phyloP scores from a whole-genome alignment of 2,329 filamentous ascomycete genomes.

The Claviceps lovelessii region DNA sequence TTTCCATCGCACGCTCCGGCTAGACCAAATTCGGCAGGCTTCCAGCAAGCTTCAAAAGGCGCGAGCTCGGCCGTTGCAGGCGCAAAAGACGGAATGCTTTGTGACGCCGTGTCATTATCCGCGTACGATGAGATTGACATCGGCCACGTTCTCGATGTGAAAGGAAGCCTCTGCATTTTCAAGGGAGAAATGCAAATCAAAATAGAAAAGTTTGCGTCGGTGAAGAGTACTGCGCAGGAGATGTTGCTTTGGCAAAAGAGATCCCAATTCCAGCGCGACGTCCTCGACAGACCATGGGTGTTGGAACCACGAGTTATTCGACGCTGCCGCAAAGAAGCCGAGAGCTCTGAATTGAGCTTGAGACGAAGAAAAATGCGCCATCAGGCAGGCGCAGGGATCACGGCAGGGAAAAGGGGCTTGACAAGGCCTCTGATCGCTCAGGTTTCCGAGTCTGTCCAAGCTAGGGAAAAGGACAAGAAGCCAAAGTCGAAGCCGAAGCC shows the following conservation, averaged over 20 bases:
- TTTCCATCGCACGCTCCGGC: conserved; percentile 1
- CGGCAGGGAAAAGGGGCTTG: background rate
- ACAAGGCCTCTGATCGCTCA: background rate
- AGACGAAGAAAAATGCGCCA: conserved; percentile 14
- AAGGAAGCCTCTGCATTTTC: conserved; percentile 35
- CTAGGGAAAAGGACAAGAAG: conserved; percentile 3
- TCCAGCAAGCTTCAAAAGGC: background rate
- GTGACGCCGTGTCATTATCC: conserved; percentile 1
- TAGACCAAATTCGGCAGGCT: background rate
- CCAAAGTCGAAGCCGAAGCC: background rate
- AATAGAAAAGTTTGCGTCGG: conserved; percentile 32
- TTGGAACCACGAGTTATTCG: conserved; percentile 34
- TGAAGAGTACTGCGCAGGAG: conserved; percentile 42
- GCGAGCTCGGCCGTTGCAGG: background rate
- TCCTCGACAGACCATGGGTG: conserved; percentile 41
- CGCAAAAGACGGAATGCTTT: background rate
- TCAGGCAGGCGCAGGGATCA: conserved; percentile 7
- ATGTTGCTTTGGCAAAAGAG: conserved; percentile 45
- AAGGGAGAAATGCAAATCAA: conserved; percentile 36
- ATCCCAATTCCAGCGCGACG: conserved; percentile 31
- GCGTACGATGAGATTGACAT: conserved; percentile 27
- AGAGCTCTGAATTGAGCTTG: conserved; percentile 17
- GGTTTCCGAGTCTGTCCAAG: background rate
- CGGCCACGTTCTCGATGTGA: conserved; percentile 42
- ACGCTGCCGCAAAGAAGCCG: conserved; percentile 33